Conservation (phyloP, 2,329 filamentous ascomycete species). For the Atkinsonella texensis region DNA sequence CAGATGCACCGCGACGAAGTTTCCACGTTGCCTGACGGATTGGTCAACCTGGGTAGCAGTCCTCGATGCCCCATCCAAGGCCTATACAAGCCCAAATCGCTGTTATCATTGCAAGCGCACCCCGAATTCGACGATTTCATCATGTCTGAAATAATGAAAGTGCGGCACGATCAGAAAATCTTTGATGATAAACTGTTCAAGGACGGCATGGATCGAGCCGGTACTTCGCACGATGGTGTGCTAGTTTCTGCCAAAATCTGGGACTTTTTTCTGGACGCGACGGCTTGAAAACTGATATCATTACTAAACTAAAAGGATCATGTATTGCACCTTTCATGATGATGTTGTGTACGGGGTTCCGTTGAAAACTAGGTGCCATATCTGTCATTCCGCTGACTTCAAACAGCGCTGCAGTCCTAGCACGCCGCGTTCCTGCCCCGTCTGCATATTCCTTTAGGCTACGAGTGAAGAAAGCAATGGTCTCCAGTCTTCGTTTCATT, state of each 20-base stretch:
- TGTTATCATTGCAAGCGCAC: constrained; percentile 35
- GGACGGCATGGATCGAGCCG: constrained; percentile 16
- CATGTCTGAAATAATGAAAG: constrained; percentile 25
- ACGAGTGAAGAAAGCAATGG: no score
- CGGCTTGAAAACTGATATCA: neutral
- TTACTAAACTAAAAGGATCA: neutral
- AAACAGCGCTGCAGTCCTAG: no score
- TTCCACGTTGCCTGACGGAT: constrained; percentile 24
- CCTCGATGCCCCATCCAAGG: constrained; percentile 29
- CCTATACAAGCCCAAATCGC: constrained; percentile 25
- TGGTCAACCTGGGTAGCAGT: constrained; percentile 29
- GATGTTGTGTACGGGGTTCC: neutral
- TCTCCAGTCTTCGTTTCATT: no score
- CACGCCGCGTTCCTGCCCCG: no score
- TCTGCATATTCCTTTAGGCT: no score
- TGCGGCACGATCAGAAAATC: constrained; percentile 53
- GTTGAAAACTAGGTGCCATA: no score
- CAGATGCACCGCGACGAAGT: constrained; percentile 38
- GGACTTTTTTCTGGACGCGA: constrained; percentile 11
- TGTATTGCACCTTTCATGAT: neutral
- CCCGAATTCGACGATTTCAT: constrained; percentile 31
- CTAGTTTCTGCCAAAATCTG: constrained; percentile 16
- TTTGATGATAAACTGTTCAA: constrained; percentile 12
- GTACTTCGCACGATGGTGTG: constrained; percentile 16
- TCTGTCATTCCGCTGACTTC: no score